phyloP scores from a whole-genome alignment of 805 yeast species.

The Wickerhamomyces tratensis region DNA sequence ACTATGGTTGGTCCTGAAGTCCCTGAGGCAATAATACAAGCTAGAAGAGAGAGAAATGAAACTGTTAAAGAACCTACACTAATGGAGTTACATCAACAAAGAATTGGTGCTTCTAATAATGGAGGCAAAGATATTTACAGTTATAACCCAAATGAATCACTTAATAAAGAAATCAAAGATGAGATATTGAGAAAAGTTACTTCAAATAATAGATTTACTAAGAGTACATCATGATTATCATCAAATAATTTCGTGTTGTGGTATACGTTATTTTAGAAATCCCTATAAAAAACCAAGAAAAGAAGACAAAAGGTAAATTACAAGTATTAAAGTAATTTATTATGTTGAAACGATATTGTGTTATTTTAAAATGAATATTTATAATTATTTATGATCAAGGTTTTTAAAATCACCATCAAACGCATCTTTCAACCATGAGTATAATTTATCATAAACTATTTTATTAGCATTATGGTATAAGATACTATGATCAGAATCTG shows the following conservation, averaged over 20 bases:
- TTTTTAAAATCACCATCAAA: slow-evolving; percentile 38
- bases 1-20: slow-evolving; percentile 1
- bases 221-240: background rate
- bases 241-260: too few species aligned
- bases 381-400: slow-evolving; percentile 6
- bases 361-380: too few species aligned
- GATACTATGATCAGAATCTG: slow-evolving; percentile 74
- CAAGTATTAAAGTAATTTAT: too few species aligned
- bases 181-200: slow-evolving; percentile 1
- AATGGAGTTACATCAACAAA: background rate
- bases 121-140: background rate
- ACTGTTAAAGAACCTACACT: background rate
- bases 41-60: background rate
- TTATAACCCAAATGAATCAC: background rate
- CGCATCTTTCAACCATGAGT: slow-evolving; percentile 57
- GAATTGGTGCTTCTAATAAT: background rate
- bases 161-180: background rate
- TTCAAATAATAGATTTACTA: background rate
- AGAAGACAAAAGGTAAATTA: too few species aligned
- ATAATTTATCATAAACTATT: slow-evolving; percentile 58
- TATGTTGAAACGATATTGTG: too few species aligned
- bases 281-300: too few species aligned
- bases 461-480: slow-evolving; percentile 61
- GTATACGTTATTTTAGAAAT: too few species aligned
- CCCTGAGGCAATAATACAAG: background rate